Conservation (phyloP, 2,329 filamentous ascomycete genomes). For the Ceratocystis smalleyi region DNA sequence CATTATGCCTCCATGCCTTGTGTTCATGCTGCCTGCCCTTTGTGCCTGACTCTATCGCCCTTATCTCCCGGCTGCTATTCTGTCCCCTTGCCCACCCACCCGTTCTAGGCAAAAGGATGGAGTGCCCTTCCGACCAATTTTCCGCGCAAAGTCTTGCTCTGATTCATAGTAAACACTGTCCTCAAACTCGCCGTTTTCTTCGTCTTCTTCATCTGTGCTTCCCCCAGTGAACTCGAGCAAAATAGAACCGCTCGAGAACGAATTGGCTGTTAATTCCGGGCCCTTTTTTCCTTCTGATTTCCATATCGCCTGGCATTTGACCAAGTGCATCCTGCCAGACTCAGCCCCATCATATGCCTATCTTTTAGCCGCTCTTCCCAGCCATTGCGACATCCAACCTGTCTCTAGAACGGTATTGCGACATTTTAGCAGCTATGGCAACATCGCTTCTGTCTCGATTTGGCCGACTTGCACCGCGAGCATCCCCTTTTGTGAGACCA, state of each 20-base stretch:
- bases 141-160: neutral
- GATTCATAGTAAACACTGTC: neutral
- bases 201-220: neutral
- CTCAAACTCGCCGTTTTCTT: neutral
- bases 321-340: slow-evolving; percentile 6
- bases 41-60: neutral
- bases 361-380: slow-evolving; percentile 6
- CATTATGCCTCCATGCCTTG: neutral
- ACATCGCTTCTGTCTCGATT: slow-evolving; percentile 17
- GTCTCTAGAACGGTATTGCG: slow-evolving; percentile 10
- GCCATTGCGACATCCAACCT: slow-evolving; percentile 13
- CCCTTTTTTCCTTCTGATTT: neutral
- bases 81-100: neutral
- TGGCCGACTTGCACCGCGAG: slow-evolving; percentile 7
- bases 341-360: slow-evolving; percentile 12
- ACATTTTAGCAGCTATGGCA: slow-evolving; percentile 15
- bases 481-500: slow-evolving; percentile 13
- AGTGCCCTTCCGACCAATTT: neutral
- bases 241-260: neutral
- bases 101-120: neutral
- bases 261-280: neutral
- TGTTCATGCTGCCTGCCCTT: neutral
- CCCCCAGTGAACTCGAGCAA: neutral
- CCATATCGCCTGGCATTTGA: neutral
- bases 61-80: neutral